Evolutionary conservation across 495 filamentous ascomycete genomes (phyloP).

Genomic region (Astrothelium macrocarpum): DNA sequence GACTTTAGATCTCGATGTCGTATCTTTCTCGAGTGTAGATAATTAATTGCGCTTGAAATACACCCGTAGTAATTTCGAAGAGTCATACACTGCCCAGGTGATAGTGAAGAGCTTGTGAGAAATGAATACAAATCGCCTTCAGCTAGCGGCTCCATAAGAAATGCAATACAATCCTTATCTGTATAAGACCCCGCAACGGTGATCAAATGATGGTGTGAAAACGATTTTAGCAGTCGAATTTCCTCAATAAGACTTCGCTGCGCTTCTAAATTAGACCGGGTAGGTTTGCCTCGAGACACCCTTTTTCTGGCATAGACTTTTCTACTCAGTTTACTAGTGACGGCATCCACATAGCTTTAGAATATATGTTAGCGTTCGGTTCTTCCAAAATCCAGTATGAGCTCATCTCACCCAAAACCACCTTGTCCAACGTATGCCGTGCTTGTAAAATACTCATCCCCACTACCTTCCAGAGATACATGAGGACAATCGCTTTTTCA

Average conservation of each 20-base stretch:
- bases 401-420: background rate
- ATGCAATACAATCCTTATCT: conserved; percentile 3
- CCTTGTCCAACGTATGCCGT: background rate
- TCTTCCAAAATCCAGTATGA: background rate
- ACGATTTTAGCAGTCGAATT: background rate
- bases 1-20: conserved; percentile 10
- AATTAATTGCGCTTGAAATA: conserved; percentile 2
- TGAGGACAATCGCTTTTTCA: background rate
- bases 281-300: background rate
- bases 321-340: background rate
- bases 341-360: background rate
- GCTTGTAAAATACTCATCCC: background rate
- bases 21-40: conserved; percentile 7
- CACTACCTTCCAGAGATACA: background rate
- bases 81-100: background rate
- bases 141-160: conserved; percentile 9
- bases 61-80: conserved; percentile 7
- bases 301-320: background rate
- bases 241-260: background rate
- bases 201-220: background rate
- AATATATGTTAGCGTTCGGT: background rate
- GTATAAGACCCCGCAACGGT: conserved; percentile 8
- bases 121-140: conserved; percentile 7
- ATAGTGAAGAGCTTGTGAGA: background rate
- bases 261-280: background rate